Evolutionary conservation across 2,329 filamentous ascomycete species (phyloP), one percentile per base, ranked within the genome.

Genomic region (Coniochaeta sp.): DNA sequence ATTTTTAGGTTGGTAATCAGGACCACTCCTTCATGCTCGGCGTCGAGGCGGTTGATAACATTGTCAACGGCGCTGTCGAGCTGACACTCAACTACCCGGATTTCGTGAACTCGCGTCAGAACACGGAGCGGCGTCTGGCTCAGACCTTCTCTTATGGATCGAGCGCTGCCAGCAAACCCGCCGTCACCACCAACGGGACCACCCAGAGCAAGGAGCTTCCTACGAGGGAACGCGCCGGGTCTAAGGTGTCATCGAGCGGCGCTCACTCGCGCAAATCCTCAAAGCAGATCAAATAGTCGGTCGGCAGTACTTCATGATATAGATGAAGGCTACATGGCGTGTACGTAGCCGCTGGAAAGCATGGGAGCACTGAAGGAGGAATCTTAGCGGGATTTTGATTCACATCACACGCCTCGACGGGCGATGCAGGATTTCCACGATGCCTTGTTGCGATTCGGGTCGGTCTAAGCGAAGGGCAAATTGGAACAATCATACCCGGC

Each of bases 21-120:
- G 93, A 97, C 77, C 93, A 97, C 83, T 93, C 89, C 28, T 97
- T 97, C 78, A 97, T 97, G 93, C 82, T 96, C 64, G 93, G 93
- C 73, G 93, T 96, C 22, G 93, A 97, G 79, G 93, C 93, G 57
- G 92, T 87, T 43, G 93, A 97, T 79, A 86, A 91, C 79, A 91
- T 96, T 71, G 85, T 93, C 76, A 93, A 89, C 75, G 93, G 93
- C 67, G 88, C 90, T 40, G 89, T 93, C 54, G 93, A 97, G 82
- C 80, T 96, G 71, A 96, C 93, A 34, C 85, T 97, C 73, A 96
- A 96, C 84, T 95, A 96, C 81, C 93, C 93, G 62, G 92, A 96
- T 79, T 96, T 96, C 72, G 92, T 97, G 81, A 97, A 97, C 79
- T 76, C 76, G 60, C 86, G 89, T 69, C 77, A 82, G 73, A 91